Conservation (phyloP, 805 yeast genomes). For the Myxozyma kluyveri region DNA sequence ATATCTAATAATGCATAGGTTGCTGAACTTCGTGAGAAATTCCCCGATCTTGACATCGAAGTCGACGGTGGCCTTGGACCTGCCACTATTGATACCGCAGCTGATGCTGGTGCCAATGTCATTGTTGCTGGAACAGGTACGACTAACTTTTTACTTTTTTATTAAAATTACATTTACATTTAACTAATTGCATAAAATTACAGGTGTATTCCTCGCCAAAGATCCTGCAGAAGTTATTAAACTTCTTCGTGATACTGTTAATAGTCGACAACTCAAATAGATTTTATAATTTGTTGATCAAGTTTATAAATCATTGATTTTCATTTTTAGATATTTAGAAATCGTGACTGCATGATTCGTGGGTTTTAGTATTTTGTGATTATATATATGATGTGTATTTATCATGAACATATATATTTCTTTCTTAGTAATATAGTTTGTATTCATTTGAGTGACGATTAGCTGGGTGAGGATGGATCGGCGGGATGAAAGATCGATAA, state of each 20-base stretch:
- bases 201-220: constrained; percentile 82
- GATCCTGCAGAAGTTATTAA: constrained; percentile 75
- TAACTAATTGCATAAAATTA: not conserved
- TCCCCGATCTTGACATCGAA: constrained; percentile 80
- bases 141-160: not conserved
- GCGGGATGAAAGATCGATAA: too few species aligned
- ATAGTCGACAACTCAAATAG: constrained; percentile 30
- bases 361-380: too few species aligned
- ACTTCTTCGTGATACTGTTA: constrained; percentile 63
- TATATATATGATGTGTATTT: too few species aligned
- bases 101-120: constrained; percentile 97
- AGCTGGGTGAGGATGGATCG: too few species aligned
- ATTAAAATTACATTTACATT: not conserved
- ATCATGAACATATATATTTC: too few species aligned
- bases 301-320: too few species aligned
- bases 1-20: constrained; percentile 35
- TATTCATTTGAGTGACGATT: too few species aligned
- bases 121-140: constrained; percentile 81
- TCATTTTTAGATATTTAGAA: too few species aligned
- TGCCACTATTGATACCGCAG: constrained; percentile 80
- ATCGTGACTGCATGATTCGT: too few species aligned
- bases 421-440: too few species aligned
- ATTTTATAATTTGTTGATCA: too few species aligned
- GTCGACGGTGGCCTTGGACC: constrained; percentile 96
- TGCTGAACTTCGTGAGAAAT: constrained; percentile 63